Evolutionary conservation across 805 yeast genomes (phyloP), one percentile per base, ranked within the genome.

Genomic region (Wickerhamiella occidentalis): DNA sequence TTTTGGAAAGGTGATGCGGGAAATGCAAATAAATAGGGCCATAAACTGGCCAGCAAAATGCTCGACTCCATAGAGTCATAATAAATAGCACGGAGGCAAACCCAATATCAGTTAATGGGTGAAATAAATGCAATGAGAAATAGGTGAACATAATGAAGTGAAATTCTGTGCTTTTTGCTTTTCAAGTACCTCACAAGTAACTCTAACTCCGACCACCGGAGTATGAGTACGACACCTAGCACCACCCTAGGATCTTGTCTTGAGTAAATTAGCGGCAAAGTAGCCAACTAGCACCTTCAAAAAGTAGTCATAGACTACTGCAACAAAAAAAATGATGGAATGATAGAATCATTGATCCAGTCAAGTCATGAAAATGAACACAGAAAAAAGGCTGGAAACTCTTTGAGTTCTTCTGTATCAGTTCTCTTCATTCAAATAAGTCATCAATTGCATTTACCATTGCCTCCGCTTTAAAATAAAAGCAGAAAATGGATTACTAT

Each of bases 401-500:
- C 40, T 3, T 37, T 19, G 22, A 21, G 3, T 11, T 36, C 21
- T 13, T 22, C 23, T 6, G 3, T 18, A 13, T 7, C 40, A 21
- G 12, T 8, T 7, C 29, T 28, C 42, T 40, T n/a, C 13, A n/a
- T 40, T 19, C 42, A 11, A 26, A 21, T 25, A 9, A 23, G 8
- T 12, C 42, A 21, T 12, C 44, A 25, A 6, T 38, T 38, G 18
- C 42, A n/a, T 18, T 19, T 26, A 40, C 43, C 43, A 40, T 23
- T 40, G 33, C 33, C 33, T 29, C 33, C 33, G 33, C 33, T n/a
- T 40, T 28, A 18, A 23, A 15, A 15, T 15, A 33, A 33, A 18
- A 19, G 38, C 5, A 33, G 4, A 30, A 19, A 43, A 43, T 30
- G 25, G 29, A 23, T 43, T 43, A 43, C 46, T 43, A 43, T 43